These are phyloP conservation scores for Sphaerulina populicola DNA, from an alignment of 2,329 filamentous ascomycete genomes.

Conservation along the genomic window DNA sequence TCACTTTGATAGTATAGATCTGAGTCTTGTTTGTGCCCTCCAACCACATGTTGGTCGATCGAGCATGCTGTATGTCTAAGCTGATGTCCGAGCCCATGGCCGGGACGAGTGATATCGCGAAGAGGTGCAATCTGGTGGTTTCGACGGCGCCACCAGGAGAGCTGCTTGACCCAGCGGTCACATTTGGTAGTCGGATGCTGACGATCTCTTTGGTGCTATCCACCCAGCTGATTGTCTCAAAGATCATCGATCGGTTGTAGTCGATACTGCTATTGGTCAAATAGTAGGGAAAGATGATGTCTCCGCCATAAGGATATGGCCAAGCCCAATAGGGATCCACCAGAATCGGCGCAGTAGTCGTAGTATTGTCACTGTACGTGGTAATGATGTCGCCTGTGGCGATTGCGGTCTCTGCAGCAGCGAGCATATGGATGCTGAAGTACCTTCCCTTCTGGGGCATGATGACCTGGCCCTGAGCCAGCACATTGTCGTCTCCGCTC, in stretches of 20 bases:
- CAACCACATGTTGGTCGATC: slow-evolving; percentile 38
- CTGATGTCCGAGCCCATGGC: slow-evolving; percentile 23
- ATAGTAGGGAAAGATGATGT: slow-evolving; percentile 36
- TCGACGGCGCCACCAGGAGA: slow-evolving; percentile 27
- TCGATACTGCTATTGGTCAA: slow-evolving; percentile 33
- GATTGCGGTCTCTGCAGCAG: slow-evolving; percentile 35
- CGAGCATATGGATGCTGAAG: slow-evolving; percentile 36
- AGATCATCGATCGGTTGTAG: slow-evolving; percentile 37
- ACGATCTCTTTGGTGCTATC: slow-evolving; percentile 35
- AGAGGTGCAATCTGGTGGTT: slow-evolving; percentile 34
- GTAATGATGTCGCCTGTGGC: slow-evolving; percentile 34
- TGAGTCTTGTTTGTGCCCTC: slow-evolving; percentile 36
- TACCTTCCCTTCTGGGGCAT: slow-evolving; percentile 31
- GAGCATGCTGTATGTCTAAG: slow-evolving; percentile 35
- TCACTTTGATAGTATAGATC: slow-evolving; percentile 34
- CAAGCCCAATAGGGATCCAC: slow-evolving; percentile 34
- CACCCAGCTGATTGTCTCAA: slow-evolving; percentile 35
- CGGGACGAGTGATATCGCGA: slow-evolving; percentile 33
- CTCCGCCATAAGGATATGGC: slow-evolving; percentile 38
- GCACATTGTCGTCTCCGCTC: slow-evolving; percentile 35
- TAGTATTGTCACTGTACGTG: slow-evolving; percentile 35
- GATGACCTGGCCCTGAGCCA: slow-evolving; percentile 34
- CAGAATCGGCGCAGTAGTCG: slow-evolving; percentile 29
- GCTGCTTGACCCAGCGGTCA: slow-evolving; percentile 30
- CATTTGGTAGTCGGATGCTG: slow-evolving; percentile 34